Evolutionary conservation across 2,329 filamentous ascomycete genomes (phyloP).

Genomic region (Colletotrichum lini): DNA sequence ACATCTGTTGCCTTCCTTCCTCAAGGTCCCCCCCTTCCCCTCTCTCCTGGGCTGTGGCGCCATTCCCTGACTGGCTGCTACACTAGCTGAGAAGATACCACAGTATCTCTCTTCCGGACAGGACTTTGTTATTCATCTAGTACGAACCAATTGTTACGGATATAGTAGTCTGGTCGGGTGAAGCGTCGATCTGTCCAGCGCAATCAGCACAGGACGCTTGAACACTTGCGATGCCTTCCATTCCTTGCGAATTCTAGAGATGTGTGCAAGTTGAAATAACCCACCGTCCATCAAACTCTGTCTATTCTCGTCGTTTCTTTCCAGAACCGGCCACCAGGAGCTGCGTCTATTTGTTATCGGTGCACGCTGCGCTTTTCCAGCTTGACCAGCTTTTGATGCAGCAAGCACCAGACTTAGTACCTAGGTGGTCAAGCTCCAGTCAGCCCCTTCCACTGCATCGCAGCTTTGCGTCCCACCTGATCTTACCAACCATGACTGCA

Average conservation of each 20-base stretch:
- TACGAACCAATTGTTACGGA: constrained; percentile 28
- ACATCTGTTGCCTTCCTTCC: not conserved
- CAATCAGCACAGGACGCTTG: not conserved
- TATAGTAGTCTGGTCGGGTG: constrained; percentile 22
- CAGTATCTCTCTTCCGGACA: constrained; percentile 12
- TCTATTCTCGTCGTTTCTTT: constrained; percentile 25
- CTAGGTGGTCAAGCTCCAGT: constrained; percentile 16
- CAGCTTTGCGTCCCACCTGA: not conserved
- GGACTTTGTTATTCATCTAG: constrained; percentile 31
- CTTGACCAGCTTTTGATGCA: not conserved
- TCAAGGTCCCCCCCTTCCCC: not conserved
- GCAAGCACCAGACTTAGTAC: constrained; percentile 17
- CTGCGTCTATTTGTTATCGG: constrained; percentile 17
- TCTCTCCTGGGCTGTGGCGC: constrained; percentile 21
- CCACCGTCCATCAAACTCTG: not conserved
- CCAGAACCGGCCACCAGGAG: constrained; percentile 25
- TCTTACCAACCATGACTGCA: constrained; percentile 17
- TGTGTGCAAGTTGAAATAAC: not conserved
- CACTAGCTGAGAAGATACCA: constrained; percentile 31
- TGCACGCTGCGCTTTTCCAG: not conserved
- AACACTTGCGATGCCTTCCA: not conserved
- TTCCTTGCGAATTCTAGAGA: not conserved
- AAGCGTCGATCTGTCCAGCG: not conserved
- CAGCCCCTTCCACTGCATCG: constrained; percentile 13
- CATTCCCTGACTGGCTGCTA: constrained; percentile 33